Percentiles rank a stretch among this genome's conserved stretches.
Conservation (phyloP, 148 eudicot species). For the Linanthus parryae region DNA sequence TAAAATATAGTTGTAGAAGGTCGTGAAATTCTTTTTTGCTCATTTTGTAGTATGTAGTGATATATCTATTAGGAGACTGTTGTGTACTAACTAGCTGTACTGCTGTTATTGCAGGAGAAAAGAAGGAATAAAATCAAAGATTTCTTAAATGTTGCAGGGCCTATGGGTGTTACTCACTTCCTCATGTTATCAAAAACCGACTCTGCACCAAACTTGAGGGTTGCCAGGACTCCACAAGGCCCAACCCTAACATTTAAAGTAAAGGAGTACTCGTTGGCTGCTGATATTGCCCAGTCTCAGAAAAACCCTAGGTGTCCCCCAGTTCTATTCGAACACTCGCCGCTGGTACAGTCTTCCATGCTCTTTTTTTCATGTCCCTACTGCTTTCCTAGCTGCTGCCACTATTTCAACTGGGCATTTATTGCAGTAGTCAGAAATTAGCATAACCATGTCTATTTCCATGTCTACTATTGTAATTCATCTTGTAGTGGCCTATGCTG, state of each 20-base stretch:
- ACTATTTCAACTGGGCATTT: too few species aligned
- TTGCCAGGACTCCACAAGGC: conserved; percentile 88
- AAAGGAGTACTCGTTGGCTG: conserved; percentile 72
- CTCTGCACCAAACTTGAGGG: conserved; percentile 63
- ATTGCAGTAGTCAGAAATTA: too few species aligned
- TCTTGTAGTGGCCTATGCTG: too few species aligned
- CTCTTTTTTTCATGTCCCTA: conserved; percentile 2
- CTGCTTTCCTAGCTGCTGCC: neutral
- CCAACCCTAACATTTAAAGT: conserved; percentile 87
- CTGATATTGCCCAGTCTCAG: conserved; percentile 76
- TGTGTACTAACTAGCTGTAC: neutral
- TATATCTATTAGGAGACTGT: neutral
- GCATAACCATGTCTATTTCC: too few species aligned
- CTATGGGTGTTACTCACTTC: conserved; percentile 94
- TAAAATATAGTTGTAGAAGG: neutral
- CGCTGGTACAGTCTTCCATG: conserved; percentile 50
- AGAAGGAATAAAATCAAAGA: conserved; percentile 77
- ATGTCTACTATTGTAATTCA: too few species aligned
- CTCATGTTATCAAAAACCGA: conserved; percentile 79
- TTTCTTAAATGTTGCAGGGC: conserved; percentile 86
- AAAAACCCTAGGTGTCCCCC: conserved; percentile 75
- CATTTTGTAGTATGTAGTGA: neutral
- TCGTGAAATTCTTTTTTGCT: too few species aligned
- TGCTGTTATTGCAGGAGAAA: conserved; percentile 58
- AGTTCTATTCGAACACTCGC: conserved; percentile 76